Conservation (phyloP, 345 rosid genomes). For the Eucalyptus curtisii region DNA sequence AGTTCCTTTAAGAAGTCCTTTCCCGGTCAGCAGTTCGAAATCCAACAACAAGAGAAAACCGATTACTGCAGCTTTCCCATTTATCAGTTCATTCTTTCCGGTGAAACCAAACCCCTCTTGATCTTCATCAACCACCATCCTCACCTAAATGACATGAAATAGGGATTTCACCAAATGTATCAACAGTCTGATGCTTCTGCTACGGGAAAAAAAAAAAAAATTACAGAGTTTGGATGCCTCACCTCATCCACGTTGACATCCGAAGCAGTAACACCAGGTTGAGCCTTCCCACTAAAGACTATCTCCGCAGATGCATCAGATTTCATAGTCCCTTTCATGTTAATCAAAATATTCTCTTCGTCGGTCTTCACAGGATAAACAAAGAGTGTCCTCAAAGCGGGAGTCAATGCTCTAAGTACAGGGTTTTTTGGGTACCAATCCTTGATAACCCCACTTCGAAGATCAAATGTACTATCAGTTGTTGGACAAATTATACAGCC, state of each 20-base stretch:
- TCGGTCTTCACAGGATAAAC: slow-evolving; percentile 62
- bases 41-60: slow-evolving; percentile 84
- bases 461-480: slow-evolving; percentile 84
- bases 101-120: slow-evolving; percentile 72
- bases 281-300: slow-evolving; percentile 88
- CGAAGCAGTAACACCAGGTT: slow-evolving; percentile 74
- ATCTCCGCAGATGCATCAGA: slow-evolving; percentile 75
- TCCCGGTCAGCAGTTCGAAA: slow-evolving; percentile 89
- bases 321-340: slow-evolving; percentile 29
- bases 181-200: background rate
- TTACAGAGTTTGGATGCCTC: background rate
- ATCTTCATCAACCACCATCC: slow-evolving; percentile 79
- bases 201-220: background rate
- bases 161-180: background rate
- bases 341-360: slow-evolving; percentile 68
- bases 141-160: slow-evolving; percentile 40
- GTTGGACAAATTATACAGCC: slow-evolving; percentile 93
- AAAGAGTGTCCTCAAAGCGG: slow-evolving; percentile 59
- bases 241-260: slow-evolving; percentile 95
- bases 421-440: slow-evolving; percentile 97
- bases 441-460: slow-evolving; percentile 53
- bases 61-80: slow-evolving; percentile 84
- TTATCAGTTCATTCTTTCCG: slow-evolving; percentile 62
- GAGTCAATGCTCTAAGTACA: slow-evolving; percentile 77
- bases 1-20: slow-evolving; percentile 86